Conservation (phyloP, 495 filamentous ascomycete species). For the Hypoxylon cercidicola region DNA sequence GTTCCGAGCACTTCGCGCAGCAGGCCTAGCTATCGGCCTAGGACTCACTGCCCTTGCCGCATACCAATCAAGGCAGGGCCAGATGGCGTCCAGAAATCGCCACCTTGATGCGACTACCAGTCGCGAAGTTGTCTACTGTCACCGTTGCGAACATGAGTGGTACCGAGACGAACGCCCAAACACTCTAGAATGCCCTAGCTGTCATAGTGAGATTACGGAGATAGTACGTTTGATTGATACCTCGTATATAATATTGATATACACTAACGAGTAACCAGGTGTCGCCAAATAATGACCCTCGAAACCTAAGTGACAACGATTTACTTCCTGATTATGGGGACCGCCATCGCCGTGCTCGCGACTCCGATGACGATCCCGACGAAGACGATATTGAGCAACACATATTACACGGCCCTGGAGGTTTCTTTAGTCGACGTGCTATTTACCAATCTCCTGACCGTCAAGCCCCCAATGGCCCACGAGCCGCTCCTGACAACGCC, state of each 20-base stretch:
- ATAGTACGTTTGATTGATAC: conserved; percentile 67
- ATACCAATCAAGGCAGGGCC: conserved; percentile 51
- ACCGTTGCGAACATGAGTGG: conserved; percentile 83
- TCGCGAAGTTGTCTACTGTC: conserved; percentile 82
- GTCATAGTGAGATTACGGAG: conserved; percentile 81
- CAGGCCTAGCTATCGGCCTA: conserved; percentile 61
- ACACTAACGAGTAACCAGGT: conserved; percentile 43
- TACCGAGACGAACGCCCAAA: conserved; percentile 68
- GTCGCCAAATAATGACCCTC: conserved; percentile 53
- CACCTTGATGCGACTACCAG: conserved; percentile 56
- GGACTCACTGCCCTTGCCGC: conserved; percentile 60
- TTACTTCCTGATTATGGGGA: conserved; percentile 50
- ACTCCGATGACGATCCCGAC: conserved; percentile 56
- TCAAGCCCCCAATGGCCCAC: conserved; percentile 31
- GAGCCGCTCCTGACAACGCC: conserved; percentile 32
- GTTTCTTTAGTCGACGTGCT: conserved; percentile 50
- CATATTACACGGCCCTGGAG: conserved; percentile 56
- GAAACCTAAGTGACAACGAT: conserved; percentile 47
- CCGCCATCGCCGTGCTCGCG: conserved; percentile 50
- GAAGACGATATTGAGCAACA: conserved; percentile 62
- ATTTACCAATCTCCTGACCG: conserved; percentile 42
- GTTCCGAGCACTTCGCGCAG: conserved; percentile 57
- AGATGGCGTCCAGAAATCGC: conserved; percentile 50
- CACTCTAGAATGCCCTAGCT: conserved; percentile 76
- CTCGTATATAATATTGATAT: neutral